Percentiles rank a stretch among this genome's conserved stretches.
phyloP scores from a whole-genome alignment of 495 filamentous ascomycete genomes.

The Glutinoglossum americanum region DNA sequence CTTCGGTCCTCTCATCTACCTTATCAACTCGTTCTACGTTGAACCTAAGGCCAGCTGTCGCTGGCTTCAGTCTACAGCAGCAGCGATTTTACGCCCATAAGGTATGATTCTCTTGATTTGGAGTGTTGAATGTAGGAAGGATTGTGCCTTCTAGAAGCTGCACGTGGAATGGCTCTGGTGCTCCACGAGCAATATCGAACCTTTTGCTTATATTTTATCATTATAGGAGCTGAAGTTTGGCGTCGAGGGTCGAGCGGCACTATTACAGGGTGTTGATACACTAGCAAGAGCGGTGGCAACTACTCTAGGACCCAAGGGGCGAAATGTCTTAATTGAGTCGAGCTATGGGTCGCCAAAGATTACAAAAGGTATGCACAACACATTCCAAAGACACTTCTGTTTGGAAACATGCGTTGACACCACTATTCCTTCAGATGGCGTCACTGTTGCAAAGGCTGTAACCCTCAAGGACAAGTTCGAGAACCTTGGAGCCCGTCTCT shows the following conservation, averaged over 20 bases:
- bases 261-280: slow-evolving; percentile 89
- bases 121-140: neutral
- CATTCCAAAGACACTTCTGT: neutral
- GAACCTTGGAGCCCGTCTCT: slow-evolving; percentile 87
- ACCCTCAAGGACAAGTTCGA: slow-evolving; percentile 97
- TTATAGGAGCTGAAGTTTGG: slow-evolving; percentile 90
- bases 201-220: neutral
- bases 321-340: slow-evolving; percentile 95
- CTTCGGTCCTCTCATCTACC: slow-evolving; percentile 50
- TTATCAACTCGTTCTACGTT: slow-evolving; percentile 22
- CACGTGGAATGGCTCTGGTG: slow-evolving; percentile 3
- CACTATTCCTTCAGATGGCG: slow-evolving; percentile 43
- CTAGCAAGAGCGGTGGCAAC: slow-evolving; percentile 91
- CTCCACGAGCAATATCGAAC: slow-evolving; percentile 2
- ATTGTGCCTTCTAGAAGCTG: neutral
- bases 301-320: slow-evolving; percentile 90
- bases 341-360: slow-evolving; percentile 97
- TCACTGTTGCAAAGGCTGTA: slow-evolving; percentile 82
- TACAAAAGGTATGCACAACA: slow-evolving; percentile 64
- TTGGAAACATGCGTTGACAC: neutral
- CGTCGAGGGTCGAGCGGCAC: slow-evolving; percentile 72
- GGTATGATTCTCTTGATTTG: slow-evolving; percentile 27
- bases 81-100: slow-evolving; percentile 75
- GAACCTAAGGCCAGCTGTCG: slow-evolving; percentile 11
- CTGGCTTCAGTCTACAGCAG: slow-evolving; percentile 51